These are phyloP conservation scores for Camelina sativa DNA, from an alignment of 345 rosid species.

Conservation along the genomic window DNA sequence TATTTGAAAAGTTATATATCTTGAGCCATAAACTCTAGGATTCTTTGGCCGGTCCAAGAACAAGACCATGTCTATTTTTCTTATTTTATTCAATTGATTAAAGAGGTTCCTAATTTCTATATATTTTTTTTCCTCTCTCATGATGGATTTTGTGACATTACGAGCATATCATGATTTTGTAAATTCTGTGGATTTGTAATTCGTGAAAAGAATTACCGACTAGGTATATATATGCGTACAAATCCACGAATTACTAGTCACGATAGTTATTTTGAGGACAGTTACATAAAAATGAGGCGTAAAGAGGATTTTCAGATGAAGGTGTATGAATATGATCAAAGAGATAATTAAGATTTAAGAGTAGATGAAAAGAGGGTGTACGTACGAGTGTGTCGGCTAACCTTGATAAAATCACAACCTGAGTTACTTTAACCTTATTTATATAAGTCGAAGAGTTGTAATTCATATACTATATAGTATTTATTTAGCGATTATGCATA, in stretches of 20 bases:
- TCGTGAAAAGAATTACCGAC: background rate
- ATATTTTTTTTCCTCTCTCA: background rate
- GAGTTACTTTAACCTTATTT: background rate
- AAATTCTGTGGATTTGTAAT: background rate
- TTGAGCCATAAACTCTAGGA: conserved; percentile 41
- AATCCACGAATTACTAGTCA: too few species aligned
- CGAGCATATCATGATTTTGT: conserved; percentile 9
- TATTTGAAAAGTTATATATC: too few species aligned
- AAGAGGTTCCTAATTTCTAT: background rate
- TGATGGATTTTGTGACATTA: conserved; percentile 23
- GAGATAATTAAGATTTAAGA: background rate
- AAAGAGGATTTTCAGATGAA: background rate
- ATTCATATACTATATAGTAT: background rate
- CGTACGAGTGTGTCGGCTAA: background rate
- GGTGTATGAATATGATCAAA: background rate
- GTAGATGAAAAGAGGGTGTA: background rate
- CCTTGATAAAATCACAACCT: background rate
- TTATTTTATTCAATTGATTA: conserved; percentile 9
- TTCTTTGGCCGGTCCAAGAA: conserved; percentile 35
- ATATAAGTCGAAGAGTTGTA: background rate
- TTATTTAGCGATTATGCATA: conserved; percentile 5
- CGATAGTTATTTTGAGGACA: background rate
- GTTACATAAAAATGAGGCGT: background rate
- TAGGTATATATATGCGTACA: too few species aligned
- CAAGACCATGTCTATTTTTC: conserved; percentile 11